Evolutionary conservation across 768 basidiomycete genomes (phyloP), one percentile per base, ranked within the genome.

Genomic region (Termitomyces eurrhizus): DNA sequence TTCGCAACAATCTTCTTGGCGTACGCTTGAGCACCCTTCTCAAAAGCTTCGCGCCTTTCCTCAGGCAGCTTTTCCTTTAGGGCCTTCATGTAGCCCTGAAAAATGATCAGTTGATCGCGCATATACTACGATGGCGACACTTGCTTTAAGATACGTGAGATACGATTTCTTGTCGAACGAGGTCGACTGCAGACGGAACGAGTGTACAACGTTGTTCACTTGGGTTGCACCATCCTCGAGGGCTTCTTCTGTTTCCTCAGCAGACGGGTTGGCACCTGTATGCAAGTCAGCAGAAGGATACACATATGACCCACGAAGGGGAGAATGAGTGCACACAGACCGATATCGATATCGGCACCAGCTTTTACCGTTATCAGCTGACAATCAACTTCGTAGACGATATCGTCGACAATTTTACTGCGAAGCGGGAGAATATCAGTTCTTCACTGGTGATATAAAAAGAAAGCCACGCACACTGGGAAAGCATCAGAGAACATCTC

Each of bases 401-500:
- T 82, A 69, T 83, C 83, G 62, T 93, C 90, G 65, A 96, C 73
- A 45, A 70, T 45, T 80, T 93, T 94, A 66, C 93, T 95, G 71
- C 37, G n/a, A 18, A 36, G 49, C 32, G 52, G 52, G 56, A 46
- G 42, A 52, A 52, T 46, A 68, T 64, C 57, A 39, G 58, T 26
- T 9, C 36, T 39, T 52, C 26, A 45, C 14, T 41, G 29, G 44
- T 39, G n/a, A 37, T 53, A 26, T 61, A 37, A 16, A 33, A 13
- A 39, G 18, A 35, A 44, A 26, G 42, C 14, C 45, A 79, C 88
- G 62, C 67, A 95, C 94, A 89, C 18, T 21, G 88, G 87, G 81
- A 89, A 98, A 65, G 94, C 94, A 79, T 96, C 94, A 32, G 93
- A 94, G 83, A 92, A 85, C 83, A 98, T 90, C 80, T 98, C 95